Conservation (phyloP, 2,329 filamentous ascomycete genomes). For the Xenoacremonium recifei region DNA sequence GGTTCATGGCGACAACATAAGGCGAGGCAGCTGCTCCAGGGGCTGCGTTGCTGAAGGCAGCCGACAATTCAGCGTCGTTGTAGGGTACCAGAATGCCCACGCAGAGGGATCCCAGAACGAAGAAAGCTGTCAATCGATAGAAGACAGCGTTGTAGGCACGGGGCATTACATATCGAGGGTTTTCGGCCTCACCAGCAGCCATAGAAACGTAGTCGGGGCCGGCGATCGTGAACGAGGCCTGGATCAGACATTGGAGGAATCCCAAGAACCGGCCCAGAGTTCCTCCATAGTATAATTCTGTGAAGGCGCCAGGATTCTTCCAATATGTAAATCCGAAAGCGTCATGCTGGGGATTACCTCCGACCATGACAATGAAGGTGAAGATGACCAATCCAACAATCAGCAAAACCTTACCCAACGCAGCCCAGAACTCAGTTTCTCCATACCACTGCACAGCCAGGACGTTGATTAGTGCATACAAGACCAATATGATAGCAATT, state of each 20-base stretch:
- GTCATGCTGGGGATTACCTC: slow-evolving; percentile 73
- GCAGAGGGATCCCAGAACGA: slow-evolving; percentile 70
- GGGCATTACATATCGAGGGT: slow-evolving; percentile 68
- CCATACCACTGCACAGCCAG: slow-evolving; percentile 74
- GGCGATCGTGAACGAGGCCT: slow-evolving; percentile 65
- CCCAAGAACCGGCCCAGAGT: slow-evolving; percentile 71
- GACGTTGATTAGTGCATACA: slow-evolving; percentile 61
- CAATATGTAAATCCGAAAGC: slow-evolving; percentile 70
- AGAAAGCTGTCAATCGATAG: slow-evolving; percentile 73
- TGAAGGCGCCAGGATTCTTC: slow-evolving; percentile 68
- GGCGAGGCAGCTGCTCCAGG: slow-evolving; percentile 69
- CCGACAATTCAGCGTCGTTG: slow-evolving; percentile 60
- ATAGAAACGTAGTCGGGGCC: slow-evolving; percentile 68
- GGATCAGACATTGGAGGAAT: slow-evolving; percentile 72
- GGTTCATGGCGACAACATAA: slow-evolving; percentile 67
- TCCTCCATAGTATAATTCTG: slow-evolving; percentile 62
- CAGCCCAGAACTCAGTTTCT: slow-evolving; percentile 74
- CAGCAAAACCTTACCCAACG: slow-evolving; percentile 69
- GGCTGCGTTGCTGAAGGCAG: slow-evolving; percentile 56
- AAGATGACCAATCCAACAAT: slow-evolving; percentile 71
- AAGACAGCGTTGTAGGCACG: slow-evolving; percentile 77
- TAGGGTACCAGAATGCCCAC: slow-evolving; percentile 72
- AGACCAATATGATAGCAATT: slow-evolving; percentile 51
- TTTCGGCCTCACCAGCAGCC: slow-evolving; percentile 70
- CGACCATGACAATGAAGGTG: slow-evolving; percentile 81